Base-by-base conservation (phyloP, 805 yeast genomes). In the Candida insectorum region DNA sequence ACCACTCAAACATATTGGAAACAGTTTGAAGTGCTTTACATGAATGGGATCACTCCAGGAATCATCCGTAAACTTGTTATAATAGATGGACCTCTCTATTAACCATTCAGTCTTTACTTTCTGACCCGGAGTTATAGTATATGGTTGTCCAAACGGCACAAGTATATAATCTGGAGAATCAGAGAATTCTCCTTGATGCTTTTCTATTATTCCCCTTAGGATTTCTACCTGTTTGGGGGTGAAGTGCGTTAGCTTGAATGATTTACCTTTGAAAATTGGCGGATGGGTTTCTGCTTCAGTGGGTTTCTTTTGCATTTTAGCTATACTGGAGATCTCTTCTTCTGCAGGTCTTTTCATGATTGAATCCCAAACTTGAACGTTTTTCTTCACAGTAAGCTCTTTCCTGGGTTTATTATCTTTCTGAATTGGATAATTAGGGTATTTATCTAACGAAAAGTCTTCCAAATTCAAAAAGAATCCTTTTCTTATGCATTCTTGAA, bases 91-190 rank as follows among this genome's bases (percentile, higher is more conserved):
- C 37, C 95, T 62, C 55, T 86, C 96, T 9, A 87, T 58, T 43
- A 81, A 80, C 84, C 91, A 85, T 54, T 87, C 95, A 0, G 95
- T 85, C 2, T 78, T 73, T 0, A 79, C 41, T 12, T 4, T 23
- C 23, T 20, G 10, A 12, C 28, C 28, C 2, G 24, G 15, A 8
- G 11, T 12, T 5, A 16, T 25, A 16, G 12, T 27, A 3, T 34
- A 27, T n/a, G 24, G 7, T 6, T 22, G 7, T 15, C 42, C 45
- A 34, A 42, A 39, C n/a, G 46, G 46, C 6, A 39, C 31, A 11
- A 42, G 31, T n/a, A 15, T 26, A 25, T 36, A 42, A 17, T 16
- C 24, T 9, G 34, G 24, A 5, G 10, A n/a, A 10, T 16, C 25
- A 3, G 16, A 16, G 7, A 16, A 25, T 9, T 26, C 13, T 1